Base-by-base conservation (phyloP, 208 protist genomes). In the Crithidia bombi region DNA sequence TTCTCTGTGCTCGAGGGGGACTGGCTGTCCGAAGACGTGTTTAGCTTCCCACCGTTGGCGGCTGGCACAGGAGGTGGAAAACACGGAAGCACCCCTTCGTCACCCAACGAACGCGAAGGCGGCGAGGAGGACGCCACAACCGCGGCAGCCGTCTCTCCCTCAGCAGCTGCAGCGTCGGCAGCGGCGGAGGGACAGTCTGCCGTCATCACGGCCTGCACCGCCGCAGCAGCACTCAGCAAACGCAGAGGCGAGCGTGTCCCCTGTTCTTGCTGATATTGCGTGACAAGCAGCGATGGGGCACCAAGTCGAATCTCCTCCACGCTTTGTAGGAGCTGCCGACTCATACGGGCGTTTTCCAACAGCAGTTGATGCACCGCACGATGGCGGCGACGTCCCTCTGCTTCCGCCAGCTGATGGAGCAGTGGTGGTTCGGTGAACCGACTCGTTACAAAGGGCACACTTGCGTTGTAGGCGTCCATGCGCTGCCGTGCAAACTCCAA, bases 381-480 rank as follows among this genome's bases (percentile, higher is more conserved):
- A 19, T 33, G 12, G 21, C 50, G 63, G 0, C 50, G 49, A 5
- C 47, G 46, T 9, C 6, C 63, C 41, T 56, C 63, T 0, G 32
- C 32, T 7, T 68, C 63, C 11, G 15, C 2, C 15, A 59, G 36
- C 35, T 58, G 33, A 28, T 50, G 56, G 32, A 73, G 49, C 56
- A 73, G 21, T 36, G 21, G 63, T 17, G 63, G 46, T 25, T 68
- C 63, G 3, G 30, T 54, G 1, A 43, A 36, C 5, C 59, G 59
- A 30, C 63, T 68, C 36, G 50, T 58, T 9, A 59, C 56, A 44
- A 35, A 69, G 28, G 61, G 52, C 0, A 69, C 23, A 52, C 51
- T 56, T 19, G 15, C 46, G 26, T 69, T 64, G 70, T 49, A 68
- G 33, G 19, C 65, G n/a, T 23, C 43, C 57, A 73, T 50, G 23